phyloP scores from a whole-genome alignment of 208 protist species.

The Crithidia acanthocephali region DNA sequence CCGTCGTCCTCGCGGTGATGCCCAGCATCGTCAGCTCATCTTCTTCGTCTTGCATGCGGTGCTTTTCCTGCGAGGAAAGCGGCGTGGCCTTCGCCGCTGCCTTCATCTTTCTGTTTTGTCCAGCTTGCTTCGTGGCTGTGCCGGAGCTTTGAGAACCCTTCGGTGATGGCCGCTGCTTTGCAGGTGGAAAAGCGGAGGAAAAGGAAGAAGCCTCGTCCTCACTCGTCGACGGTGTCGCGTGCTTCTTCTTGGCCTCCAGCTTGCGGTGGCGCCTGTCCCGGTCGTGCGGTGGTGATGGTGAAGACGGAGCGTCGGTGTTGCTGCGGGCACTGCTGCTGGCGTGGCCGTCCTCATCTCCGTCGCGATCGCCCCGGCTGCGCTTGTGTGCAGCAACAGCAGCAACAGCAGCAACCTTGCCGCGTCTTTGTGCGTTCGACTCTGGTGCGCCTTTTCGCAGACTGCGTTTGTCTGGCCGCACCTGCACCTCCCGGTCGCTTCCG shows the following conservation, averaged over 20 bases:
- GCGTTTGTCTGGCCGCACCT: too few species aligned
- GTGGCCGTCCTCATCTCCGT: background rate
- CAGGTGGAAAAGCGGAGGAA: background rate
- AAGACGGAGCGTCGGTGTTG: constrained; percentile 3
- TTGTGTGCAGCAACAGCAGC: too few species aligned
- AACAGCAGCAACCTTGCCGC: too few species aligned
- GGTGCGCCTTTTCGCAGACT: background rate
- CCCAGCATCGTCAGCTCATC: constrained; percentile 17
- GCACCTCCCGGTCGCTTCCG: too few species aligned
- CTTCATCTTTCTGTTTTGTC: background rate
- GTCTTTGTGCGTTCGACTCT: background rate
- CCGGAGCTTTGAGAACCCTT: background rate
- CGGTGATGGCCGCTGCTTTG: background rate
- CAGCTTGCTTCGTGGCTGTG: background rate
- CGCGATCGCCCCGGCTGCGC: background rate
- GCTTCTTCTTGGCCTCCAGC: background rate
- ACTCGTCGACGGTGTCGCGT: background rate
- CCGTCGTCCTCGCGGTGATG: background rate
- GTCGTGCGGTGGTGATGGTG: background rate
- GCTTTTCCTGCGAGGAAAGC: constrained; percentile 11
- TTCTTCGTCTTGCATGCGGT: constrained; percentile 7
- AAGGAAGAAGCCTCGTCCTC: constrained; percentile 8
- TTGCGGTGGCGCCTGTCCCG: background rate
- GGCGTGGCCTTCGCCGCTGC: background rate
- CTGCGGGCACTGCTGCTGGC: constrained; percentile 2